Evolutionary conservation across 106 monocot species (phyloP).

Genomic region (Iris macrosiphon): DNA sequence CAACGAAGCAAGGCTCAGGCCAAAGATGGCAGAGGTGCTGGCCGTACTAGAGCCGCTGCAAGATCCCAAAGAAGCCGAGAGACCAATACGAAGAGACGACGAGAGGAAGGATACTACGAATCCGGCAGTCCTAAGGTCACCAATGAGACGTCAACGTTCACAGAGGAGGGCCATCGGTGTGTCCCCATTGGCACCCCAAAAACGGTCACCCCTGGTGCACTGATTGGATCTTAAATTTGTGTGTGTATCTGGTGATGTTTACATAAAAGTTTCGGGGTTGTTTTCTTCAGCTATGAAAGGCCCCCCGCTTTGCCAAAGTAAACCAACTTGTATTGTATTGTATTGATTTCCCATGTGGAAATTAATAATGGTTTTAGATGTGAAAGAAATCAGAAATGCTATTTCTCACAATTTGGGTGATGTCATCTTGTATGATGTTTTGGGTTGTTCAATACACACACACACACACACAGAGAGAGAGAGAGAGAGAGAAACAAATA

Average conservation of each 20-base stretch:
- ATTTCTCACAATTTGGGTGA: too few species aligned
- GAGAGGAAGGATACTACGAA: background rate
- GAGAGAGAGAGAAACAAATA: too few species aligned
- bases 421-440: too few species aligned
- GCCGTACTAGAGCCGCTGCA: constrained; percentile 46
- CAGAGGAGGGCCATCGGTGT: background rate
- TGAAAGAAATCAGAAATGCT: too few species aligned
- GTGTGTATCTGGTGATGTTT: background rate
- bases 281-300: too few species aligned
- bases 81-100: background rate
- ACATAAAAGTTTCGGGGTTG: background rate
- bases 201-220: background rate
- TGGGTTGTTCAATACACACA: too few species aligned
- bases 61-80: constrained; percentile 21
- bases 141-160: background rate
- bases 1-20: constrained; percentile 57
- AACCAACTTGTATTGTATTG: too few species aligned
- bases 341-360: too few species aligned
- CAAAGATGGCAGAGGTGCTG: constrained; percentile 67
- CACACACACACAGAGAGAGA: too few species aligned
- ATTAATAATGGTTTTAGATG: too few species aligned
- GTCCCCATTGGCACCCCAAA: background rate
- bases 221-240: background rate
- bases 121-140: background rate
- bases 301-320: too few species aligned